phyloP scores from a whole-genome alignment of 768 basidiomycete genomes.

The Galerina sulciceps region DNA sequence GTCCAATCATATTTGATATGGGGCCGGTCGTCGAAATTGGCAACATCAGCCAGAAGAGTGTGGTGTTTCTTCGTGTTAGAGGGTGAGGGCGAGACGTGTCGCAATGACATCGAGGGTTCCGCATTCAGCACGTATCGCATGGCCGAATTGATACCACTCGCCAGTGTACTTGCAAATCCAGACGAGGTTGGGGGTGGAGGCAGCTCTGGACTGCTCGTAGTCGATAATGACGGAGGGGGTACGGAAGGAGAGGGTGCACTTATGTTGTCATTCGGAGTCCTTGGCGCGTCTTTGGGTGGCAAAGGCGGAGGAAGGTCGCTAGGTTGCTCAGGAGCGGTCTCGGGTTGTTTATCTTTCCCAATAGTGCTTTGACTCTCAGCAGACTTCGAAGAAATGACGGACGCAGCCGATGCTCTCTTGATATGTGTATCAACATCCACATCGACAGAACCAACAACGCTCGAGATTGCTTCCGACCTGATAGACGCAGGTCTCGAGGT shows the following conservation, averaged over 20 bases:
- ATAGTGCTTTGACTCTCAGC: constrained; percentile 3
- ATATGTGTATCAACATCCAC: neutral
- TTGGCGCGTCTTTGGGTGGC: constrained; percentile 31
- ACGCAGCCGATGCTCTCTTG: neutral
- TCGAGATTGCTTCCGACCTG: constrained; percentile 10
- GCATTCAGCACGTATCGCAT: constrained; percentile 59
- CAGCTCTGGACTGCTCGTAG: constrained; percentile 3
- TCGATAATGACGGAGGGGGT: neutral
- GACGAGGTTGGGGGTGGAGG: constrained; percentile 34
- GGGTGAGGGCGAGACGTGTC: constrained; percentile 10
- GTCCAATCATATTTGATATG: constrained; percentile 87
- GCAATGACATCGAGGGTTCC: constrained; percentile 14
- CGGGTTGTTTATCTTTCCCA: neutral
- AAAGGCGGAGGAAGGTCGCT: constrained; percentile 26
- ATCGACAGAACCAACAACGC: too few relatives aligned
- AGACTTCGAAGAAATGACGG: neutral
- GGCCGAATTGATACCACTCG: constrained; percentile 58
- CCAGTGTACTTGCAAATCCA: constrained; percentile 49
- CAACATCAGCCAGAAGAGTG: constrained; percentile 45
- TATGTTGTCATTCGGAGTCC: constrained; percentile 1
- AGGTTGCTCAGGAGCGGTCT: neutral
- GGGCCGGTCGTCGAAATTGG: constrained; percentile 67
- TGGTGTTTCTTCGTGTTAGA: constrained; percentile 43
- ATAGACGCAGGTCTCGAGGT: constrained; percentile 32
- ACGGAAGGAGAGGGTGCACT: neutral